phyloP scores from a whole-genome alignment of 2,329 filamentous ascomycete genomes.

The Stagonosporopsis rhizophila region DNA sequence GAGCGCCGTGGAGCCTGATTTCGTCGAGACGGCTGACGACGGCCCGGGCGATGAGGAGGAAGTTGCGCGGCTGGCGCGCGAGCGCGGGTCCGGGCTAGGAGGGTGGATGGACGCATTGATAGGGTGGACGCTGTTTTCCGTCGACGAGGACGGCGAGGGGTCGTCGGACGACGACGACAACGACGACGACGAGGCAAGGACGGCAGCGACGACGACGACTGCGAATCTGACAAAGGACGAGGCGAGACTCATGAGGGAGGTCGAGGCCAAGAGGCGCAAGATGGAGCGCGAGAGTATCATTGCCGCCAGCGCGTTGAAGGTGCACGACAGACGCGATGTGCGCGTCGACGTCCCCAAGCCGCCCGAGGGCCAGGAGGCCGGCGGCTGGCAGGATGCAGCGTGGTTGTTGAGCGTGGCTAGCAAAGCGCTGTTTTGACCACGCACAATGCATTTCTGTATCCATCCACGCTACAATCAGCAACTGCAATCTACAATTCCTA shows the following conservation, averaged over 20 bases:
- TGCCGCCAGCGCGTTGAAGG: slow-evolving; percentile 47
- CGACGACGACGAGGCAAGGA: not conserved
- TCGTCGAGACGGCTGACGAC: slow-evolving; percentile 54
- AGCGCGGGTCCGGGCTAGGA: slow-evolving; percentile 63
- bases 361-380: slow-evolving; percentile 40
- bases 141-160: slow-evolving; percentile 58
- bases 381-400: slow-evolving; percentile 65
- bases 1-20: slow-evolving; percentile 54
- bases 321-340: slow-evolving; percentile 33
- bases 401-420: slow-evolving; percentile 64
- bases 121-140: slow-evolving; percentile 63
- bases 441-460: no score
- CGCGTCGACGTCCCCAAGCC: slow-evolving; percentile 22
- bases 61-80: slow-evolving; percentile 58
- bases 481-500: no score
- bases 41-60: slow-evolving; percentile 60
- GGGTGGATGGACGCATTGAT: slow-evolving; percentile 65
- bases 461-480: no score
- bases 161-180: slow-evolving; percentile 40
- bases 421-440: slow-evolving; percentile 51
- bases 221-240: slow-evolving; percentile 45
- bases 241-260: slow-evolving; percentile 45
- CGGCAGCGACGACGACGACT: no score
- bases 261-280: slow-evolving; percentile 47
- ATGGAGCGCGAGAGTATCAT: slow-evolving; percentile 47